phyloP scores from a whole-genome alignment of 495 filamentous ascomycete species.

The Pseudoneurospora amorphoporcata region DNA sequence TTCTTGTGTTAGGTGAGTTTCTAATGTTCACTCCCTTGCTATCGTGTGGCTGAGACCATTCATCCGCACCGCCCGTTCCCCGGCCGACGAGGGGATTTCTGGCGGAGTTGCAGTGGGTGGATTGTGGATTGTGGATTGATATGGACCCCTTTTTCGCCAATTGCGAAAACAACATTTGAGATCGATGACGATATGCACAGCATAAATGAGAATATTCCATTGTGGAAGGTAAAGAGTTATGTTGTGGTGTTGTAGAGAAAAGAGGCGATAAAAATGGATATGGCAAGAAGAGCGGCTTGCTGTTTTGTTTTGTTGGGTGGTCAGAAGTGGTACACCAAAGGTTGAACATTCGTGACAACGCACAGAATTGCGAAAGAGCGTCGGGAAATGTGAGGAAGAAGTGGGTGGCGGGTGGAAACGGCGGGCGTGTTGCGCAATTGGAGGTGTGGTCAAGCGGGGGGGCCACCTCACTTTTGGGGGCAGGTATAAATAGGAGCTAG shows the following conservation, averaged over 20 bases:
- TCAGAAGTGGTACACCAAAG: neutral
- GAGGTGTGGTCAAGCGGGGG: neutral
- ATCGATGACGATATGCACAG: neutral
- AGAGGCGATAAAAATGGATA: neutral
- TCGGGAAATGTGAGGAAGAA: neutral
- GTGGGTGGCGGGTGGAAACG: neutral
- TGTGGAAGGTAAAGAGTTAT: neutral
- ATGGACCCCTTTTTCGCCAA: neutral
- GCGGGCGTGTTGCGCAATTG: neutral
- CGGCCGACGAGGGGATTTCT: neutral
- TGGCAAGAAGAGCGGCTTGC: neutral
- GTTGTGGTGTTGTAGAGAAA: no score
- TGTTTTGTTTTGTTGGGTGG: neutral
- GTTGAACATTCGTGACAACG: neutral
- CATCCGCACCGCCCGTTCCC: neutral
- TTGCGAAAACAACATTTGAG: neutral
- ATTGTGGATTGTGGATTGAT: neutral
- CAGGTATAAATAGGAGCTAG: constrained; percentile 18
- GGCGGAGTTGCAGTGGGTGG: neutral
- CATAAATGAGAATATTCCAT: neutral
- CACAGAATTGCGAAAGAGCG: neutral
- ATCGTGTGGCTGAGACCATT: neutral
- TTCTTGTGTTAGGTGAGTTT: neutral
- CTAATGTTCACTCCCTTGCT: neutral
- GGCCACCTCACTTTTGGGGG: constrained; percentile 8